A percentile compares a stretch with the other conserved stretches of the same genome.
Evolutionary conservation across 208 protist genomes (phyloP).

Genomic region (Strigomonas galati): DNA sequence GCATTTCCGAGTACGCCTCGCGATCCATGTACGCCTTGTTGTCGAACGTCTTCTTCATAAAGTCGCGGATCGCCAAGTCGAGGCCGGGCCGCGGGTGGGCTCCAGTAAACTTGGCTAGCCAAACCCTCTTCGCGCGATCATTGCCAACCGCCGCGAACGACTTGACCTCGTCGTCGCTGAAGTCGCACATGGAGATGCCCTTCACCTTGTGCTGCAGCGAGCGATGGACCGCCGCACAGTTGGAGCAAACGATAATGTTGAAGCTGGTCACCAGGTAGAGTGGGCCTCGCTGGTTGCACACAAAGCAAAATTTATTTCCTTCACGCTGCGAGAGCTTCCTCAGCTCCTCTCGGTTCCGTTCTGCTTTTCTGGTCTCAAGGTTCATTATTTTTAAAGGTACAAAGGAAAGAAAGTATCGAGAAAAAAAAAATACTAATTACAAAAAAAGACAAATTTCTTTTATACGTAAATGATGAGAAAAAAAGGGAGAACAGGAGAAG

Average conservation of each 20-base stretch:
- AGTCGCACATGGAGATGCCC: constrained; percentile 84
- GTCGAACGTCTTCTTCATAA: constrained; percentile 50
- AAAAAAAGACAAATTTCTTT: background rate
- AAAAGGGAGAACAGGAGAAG: background rate
- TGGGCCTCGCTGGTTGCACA: constrained; percentile 65
- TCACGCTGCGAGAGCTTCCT: constrained; percentile 48
- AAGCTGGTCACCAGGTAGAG: constrained; percentile 75
- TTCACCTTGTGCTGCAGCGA: constrained; percentile 87
- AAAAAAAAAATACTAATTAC: constrained; percentile 10
- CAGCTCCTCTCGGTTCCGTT: constrained; percentile 66
- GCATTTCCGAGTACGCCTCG: constrained; percentile 29
- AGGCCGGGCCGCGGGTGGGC: constrained; percentile 39
- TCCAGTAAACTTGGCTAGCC: constrained; percentile 42
- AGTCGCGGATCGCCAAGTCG: constrained; percentile 29
- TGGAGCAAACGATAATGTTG: constrained; percentile 78
- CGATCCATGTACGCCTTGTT: constrained; percentile 27
- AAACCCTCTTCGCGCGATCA: constrained; percentile 55
- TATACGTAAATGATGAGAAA: constrained; percentile 1
- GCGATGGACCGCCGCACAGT: constrained; percentile 73
- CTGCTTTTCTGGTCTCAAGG: constrained; percentile 43
- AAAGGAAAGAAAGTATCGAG: background rate
- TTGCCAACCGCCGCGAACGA: constrained; percentile 56
- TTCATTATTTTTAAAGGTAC: constrained; percentile 42
- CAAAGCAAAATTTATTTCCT: constrained; percentile 71
- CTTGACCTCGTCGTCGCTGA: constrained; percentile 65